Conservation (phyloP, 2,329 filamentous ascomycete species). For the Amesomyces nigricolor region DNA sequence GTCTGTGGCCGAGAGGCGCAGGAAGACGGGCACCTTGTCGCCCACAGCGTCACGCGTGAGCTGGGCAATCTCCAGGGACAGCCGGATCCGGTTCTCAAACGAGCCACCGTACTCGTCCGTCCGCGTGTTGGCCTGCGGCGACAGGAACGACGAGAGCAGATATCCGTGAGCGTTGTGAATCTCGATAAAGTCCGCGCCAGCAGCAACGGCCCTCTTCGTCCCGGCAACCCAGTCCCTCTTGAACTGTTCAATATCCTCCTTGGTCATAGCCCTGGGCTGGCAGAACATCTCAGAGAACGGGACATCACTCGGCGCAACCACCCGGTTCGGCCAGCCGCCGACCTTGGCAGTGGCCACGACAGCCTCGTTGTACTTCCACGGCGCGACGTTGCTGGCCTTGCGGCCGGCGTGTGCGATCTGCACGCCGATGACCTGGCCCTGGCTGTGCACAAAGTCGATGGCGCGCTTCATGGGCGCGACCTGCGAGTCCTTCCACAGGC, state of each 20-base stretch:
- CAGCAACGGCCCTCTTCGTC: slow-evolving; percentile 49
- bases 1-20: slow-evolving; percentile 69
- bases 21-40: slow-evolving; percentile 62
- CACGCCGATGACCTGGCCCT: slow-evolving; percentile 61
- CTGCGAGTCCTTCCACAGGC: slow-evolving; percentile 15
- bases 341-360: slow-evolving; percentile 42
- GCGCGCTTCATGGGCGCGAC: slow-evolving; percentile 30
- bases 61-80: slow-evolving; percentile 63
- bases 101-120: slow-evolving; percentile 63
- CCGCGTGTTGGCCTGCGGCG: slow-evolving; percentile 63
- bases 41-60: slow-evolving; percentile 58
- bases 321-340: slow-evolving; percentile 41
- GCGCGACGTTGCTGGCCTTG: slow-evolving; percentile 47
- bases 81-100: slow-evolving; percentile 65
- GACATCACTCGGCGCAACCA: slow-evolving; percentile 31
- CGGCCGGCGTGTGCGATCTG: slow-evolving; percentile 66
- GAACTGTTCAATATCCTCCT: slow-evolving; percentile 57
- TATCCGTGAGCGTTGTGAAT: slow-evolving; percentile 79
- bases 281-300: slow-evolving; percentile 27
- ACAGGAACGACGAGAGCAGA: slow-evolving; percentile 64
- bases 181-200: slow-evolving; percentile 63
- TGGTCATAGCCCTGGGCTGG: slow-evolving; percentile 55
- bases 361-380: slow-evolving; percentile 50
- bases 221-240: slow-evolving; percentile 55
- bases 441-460: slow-evolving; percentile 41